phyloP scores from a whole-genome alignment of 2,329 filamentous ascomycete species.

The Trichoderma aggressivum region DNA sequence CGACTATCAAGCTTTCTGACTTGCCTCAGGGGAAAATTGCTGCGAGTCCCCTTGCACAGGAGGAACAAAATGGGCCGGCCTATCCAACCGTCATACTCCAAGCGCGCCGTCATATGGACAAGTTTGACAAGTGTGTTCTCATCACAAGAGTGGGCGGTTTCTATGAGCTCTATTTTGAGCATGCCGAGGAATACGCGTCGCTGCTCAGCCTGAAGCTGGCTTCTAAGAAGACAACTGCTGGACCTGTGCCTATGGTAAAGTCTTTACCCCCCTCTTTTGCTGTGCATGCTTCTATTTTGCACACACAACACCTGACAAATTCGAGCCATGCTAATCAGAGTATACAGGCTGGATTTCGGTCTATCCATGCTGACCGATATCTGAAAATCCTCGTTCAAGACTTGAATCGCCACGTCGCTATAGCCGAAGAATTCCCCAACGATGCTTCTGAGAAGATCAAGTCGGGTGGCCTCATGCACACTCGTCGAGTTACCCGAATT shows the following conservation, averaged over 20 bases:
- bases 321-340: background rate
- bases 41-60: conserved; percentile 26
- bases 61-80: conserved; percentile 44
- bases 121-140: conserved; percentile 85
- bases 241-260: conserved; percentile 77
- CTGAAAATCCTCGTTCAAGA: conserved; percentile 92
- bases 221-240: conserved; percentile 73
- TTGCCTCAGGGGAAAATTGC: conserved; percentile 52
- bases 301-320: background rate
- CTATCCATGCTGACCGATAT: conserved; percentile 87
- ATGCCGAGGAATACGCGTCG: conserved; percentile 84
- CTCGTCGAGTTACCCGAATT: conserved; percentile 79
- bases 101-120: conserved; percentile 82
- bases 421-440: conserved; percentile 89
- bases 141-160: conserved; percentile 92
- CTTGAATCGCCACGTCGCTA: conserved; percentile 83
- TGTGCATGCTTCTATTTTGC: background rate
- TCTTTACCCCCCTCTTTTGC: conserved; percentile 19
- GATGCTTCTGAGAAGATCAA: conserved; percentile 66
- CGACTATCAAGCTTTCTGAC: conserved; percentile 53
- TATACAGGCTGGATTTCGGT: conserved; percentile 79
- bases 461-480: conserved; percentile 75
- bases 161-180: conserved; percentile 96
- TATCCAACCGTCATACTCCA: conserved; percentile 91
- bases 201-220: conserved; percentile 85